These are phyloP conservation scores for Solanum bukasovii DNA, from an alignment of 257 asterid species.

Conservation along the genomic window DNA sequence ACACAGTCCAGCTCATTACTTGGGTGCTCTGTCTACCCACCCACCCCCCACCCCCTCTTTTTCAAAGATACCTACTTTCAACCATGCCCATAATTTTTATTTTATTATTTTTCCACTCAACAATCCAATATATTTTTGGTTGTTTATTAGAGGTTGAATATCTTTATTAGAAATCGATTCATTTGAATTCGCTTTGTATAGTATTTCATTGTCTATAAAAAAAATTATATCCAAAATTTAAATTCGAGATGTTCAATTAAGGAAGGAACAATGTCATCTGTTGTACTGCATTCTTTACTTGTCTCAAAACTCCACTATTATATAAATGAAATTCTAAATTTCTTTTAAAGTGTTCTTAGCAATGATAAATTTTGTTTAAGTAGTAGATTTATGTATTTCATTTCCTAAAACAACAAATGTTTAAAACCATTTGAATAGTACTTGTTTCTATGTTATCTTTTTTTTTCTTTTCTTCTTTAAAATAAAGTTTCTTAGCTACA, in stretches of 20 bases:
- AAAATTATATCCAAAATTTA: no score
- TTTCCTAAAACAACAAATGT: background rate
- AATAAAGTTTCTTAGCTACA: background rate
- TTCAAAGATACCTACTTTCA: slow-evolving; percentile 15
- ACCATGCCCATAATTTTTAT: background rate
- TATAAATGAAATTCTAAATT: no score
- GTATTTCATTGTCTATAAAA: no score
- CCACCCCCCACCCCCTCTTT: background rate
- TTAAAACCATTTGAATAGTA: background rate
- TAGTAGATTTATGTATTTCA: background rate
- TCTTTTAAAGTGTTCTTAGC: background rate
- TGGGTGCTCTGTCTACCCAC: slow-evolving; percentile 19
- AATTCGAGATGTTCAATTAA: no score
- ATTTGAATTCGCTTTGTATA: accelerated
- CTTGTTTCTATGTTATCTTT: background rate
- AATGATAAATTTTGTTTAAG: background rate
- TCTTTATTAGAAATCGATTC: accelerated
- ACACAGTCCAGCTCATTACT: slow-evolving; percentile 46
- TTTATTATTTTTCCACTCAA: background rate
- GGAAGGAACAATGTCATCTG: accelerated
- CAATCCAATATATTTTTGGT: background rate
- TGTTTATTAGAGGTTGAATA: no score
- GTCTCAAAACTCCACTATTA: background rate
- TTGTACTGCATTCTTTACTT: no score
- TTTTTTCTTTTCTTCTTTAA: background rate